phyloP scores from a whole-genome alignment of 768 basidiomycete genomes.

The Lactarius indigo region DNA sequence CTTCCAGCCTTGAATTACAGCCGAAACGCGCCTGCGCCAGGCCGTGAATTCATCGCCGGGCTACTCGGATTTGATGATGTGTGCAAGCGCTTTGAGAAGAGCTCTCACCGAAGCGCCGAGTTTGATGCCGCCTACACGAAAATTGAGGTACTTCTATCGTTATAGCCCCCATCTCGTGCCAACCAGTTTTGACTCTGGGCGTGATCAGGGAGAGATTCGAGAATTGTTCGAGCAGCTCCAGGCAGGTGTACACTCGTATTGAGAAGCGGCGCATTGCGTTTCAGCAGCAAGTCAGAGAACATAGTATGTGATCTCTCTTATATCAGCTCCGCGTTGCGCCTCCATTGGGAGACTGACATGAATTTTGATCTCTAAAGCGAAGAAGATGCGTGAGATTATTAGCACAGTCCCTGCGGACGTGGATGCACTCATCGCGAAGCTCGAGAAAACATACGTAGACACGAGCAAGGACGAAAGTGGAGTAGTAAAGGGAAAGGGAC shows the following conservation, averaged over 20 bases:
- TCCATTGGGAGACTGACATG: neutral
- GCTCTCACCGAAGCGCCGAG: neutral
- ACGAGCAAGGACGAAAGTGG: neutral
- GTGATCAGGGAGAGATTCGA: neutral
- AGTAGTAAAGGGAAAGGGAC: neutral
- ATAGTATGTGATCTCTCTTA: constrained; percentile 2
- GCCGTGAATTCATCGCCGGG: constrained; percentile 9
- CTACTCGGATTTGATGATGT: constrained; percentile 19
- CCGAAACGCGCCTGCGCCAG: constrained; percentile 7
- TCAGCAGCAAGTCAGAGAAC: constrained; percentile 12
- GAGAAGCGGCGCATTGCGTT: constrained; percentile 5
- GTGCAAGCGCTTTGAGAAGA: constrained; percentile 18
- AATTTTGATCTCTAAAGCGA: neutral
- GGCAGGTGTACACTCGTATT: neutral
- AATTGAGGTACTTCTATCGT: constrained; percentile 10
- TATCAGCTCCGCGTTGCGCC: too few relatives aligned
- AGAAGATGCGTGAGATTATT: constrained; percentile 16
- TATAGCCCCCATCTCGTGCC: neutral
- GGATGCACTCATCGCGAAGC: constrained; percentile 6
- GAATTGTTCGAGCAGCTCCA: constrained; percentile 10
- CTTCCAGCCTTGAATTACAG: neutral
- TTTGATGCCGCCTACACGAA: constrained; percentile 4
- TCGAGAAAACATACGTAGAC: constrained; percentile 6
- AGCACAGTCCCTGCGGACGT: constrained; percentile 7
- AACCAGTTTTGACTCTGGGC: neutral